Conservation (phyloP, 192 early-diverging fungal genomes). For the Linnemannia hyalina region DNA sequence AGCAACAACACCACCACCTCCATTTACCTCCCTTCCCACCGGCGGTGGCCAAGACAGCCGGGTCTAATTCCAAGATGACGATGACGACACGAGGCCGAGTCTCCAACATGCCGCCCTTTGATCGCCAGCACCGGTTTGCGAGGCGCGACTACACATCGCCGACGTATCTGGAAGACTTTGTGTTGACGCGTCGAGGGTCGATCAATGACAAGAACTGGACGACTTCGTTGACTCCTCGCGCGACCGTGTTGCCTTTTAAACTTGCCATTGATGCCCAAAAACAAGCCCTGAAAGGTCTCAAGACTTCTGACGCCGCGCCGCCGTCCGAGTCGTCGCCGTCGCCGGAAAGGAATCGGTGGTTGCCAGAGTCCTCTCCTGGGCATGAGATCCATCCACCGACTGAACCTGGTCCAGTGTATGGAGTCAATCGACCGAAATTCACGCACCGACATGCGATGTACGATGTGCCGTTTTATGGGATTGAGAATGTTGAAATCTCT, state of each 20-base stretch:
- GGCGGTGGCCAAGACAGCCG: not conserved
- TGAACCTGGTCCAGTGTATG: not conserved
- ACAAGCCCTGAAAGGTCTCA: not conserved
- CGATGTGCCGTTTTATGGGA: conserved; percentile 26
- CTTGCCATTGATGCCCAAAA: not conserved
- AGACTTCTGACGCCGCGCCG: too few species aligned
- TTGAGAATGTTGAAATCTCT: conserved; percentile 22
- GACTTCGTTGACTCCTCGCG: not conserved
- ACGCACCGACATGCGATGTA: not conserved
- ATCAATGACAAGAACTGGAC: not conserved
- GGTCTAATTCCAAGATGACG: not conserved
- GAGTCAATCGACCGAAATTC: not conserved
- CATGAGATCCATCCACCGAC: conserved; percentile 3
- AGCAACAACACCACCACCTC: not conserved
- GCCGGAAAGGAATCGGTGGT: not conserved
- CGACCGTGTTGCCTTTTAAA: not conserved
- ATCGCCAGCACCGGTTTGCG: not conserved
- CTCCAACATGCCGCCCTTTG: not conserved
- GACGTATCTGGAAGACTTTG: not conserved
- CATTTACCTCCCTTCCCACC: not conserved
- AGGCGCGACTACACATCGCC: not conserved
- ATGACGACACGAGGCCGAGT: not conserved
- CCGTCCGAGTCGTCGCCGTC: not conserved
- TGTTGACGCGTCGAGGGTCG: not conserved
- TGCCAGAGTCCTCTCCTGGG: not conserved